Conservation (phyloP, 164 flowering plant species). For the Warburgia ugandensis region DNA sequence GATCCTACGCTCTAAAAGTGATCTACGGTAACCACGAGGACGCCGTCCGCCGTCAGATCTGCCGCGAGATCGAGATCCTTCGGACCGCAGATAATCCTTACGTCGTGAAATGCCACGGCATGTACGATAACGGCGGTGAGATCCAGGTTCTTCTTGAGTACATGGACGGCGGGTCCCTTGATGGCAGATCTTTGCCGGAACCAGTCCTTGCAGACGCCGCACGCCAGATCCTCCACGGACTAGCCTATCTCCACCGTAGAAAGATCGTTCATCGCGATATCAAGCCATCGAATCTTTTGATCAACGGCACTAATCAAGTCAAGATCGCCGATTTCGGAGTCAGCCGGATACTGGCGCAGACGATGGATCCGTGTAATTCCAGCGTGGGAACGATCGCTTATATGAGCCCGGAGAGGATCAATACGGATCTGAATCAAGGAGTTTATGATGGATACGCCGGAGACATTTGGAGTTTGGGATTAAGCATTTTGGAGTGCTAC, state of each 20-base stretch:
- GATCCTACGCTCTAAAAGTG: slow-evolving; percentile 62
- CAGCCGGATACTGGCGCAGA: slow-evolving; percentile 48
- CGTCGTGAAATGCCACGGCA: slow-evolving; percentile 66
- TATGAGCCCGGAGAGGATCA: slow-evolving; percentile 84
- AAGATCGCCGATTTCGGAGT: slow-evolving; percentile 92
- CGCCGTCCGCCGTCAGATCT: slow-evolving; percentile 72
- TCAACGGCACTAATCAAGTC: slow-evolving; percentile 36
- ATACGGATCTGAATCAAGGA: slow-evolving; percentile 79
- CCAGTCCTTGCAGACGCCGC: slow-evolving; percentile 37
- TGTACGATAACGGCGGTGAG: slow-evolving; percentile 66
- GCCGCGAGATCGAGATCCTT: slow-evolving; percentile 73
- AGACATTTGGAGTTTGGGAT: slow-evolving; percentile 89
- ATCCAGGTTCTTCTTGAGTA: slow-evolving; percentile 69
- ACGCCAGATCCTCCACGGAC: slow-evolving; percentile 52
- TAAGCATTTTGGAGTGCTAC: slow-evolving; percentile 75
- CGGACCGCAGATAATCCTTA: slow-evolving; percentile 53
- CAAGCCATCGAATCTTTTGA: slow-evolving; percentile 69
- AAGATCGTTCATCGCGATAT: slow-evolving; percentile 77
- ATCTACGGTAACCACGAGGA: slow-evolving; percentile 76
- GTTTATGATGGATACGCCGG: slow-evolving; percentile 73
- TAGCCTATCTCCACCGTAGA: slow-evolving; percentile 51
- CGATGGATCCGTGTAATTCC: slow-evolving; percentile 75
- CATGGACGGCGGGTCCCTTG: slow-evolving; percentile 79
- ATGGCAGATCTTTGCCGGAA: slow-evolving; percentile 42
- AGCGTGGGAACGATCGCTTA: slow-evolving; percentile 83